phyloP scores from a whole-genome alignment of 2,329 filamentous ascomycete genomes.

The Apiospora hydei region DNA sequence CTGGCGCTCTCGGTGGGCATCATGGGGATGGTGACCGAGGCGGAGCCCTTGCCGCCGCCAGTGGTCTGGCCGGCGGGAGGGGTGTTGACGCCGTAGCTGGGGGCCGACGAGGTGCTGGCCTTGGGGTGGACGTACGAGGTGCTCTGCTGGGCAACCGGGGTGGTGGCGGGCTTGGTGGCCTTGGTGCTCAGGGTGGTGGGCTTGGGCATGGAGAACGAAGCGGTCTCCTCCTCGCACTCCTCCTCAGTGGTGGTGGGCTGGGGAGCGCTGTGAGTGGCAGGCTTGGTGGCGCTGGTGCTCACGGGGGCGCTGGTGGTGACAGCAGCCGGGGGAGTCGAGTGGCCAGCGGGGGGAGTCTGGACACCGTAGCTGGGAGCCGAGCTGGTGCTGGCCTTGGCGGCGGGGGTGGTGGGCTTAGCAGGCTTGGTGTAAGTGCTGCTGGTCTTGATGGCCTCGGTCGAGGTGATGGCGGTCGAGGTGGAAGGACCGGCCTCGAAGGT shows the following conservation, averaged over 20 bases:
- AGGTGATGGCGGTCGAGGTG: too few species aligned
- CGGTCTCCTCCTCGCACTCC: constrained; percentile 9
- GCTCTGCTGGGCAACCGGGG: constrained; percentile 44
- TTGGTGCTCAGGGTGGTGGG: not conserved
- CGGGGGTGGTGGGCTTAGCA: not conserved
- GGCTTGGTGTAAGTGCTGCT: not conserved
- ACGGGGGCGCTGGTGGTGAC: not conserved
- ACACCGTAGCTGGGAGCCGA: not conserved
- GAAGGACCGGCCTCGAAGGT: not conserved
- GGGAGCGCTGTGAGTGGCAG: not conserved
- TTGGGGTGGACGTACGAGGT: constrained; percentile 32
- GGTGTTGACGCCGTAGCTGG: not conserved
- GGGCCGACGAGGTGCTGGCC: constrained; percentile 34
- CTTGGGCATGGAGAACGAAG: not conserved
- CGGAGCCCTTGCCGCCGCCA: not conserved
- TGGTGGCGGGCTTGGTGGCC: constrained; percentile 27
- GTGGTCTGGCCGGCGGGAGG: not conserved
- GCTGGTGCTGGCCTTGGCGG: not conserved
- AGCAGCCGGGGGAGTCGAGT: not conserved
- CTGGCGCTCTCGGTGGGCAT: not conserved
- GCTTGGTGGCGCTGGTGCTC: not conserved
- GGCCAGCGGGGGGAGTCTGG: too few species aligned
- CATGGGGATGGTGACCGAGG: not conserved
- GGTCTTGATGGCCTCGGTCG: not conserved
- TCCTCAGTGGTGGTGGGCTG: constrained; percentile 30